phyloP scores from a whole-genome alignment of 768 basidiomycete genomes.

The Chalciporus sphaerocephalus region DNA sequence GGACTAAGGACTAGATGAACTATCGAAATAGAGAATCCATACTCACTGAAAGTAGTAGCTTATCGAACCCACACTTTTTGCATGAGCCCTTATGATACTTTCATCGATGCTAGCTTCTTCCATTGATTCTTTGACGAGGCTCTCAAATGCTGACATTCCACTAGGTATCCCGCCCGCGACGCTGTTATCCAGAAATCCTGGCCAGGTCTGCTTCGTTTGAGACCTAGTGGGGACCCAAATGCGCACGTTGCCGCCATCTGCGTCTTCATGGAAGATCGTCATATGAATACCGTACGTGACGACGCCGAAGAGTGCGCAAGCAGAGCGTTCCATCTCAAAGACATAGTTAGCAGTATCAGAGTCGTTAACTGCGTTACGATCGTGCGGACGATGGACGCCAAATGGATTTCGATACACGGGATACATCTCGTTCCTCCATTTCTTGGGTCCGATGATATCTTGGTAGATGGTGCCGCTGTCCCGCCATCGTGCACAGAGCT shows the following conservation, averaged over 20 bases:
- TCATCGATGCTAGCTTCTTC: conserved; percentile 87
- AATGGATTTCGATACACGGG: conserved; percentile 70
- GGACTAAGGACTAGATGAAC: conserved; percentile 1
- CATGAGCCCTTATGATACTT: conserved; percentile 53
- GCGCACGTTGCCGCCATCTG: conserved; percentile 38
- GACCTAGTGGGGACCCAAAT: conserved; percentile 90
- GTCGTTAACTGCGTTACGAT: conserved; percentile 26
- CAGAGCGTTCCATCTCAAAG: conserved; percentile 87
- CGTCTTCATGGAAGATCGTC: conserved; percentile 54
- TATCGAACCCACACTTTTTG: conserved; percentile 61
- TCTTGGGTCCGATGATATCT: conserved; percentile 63
- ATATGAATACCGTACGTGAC: conserved; percentile 92
- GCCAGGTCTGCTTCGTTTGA: conserved; percentile 86
- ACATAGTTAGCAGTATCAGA: conserved; percentile 53
- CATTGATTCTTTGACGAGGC: conserved; percentile 84
- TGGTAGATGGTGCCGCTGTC: conserved; percentile 52
- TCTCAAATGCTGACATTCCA: conserved; percentile 66
- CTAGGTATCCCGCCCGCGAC: conserved; percentile 90
- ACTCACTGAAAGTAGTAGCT: conserved; percentile 78
- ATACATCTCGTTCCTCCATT: conserved; percentile 88
- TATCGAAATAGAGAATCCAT: not conserved
- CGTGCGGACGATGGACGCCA: conserved; percentile 41
- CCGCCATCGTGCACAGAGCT: conserved; percentile 73
- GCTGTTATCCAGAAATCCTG: conserved; percentile 83
- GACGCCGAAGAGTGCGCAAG: conserved; percentile 84